Percentiles rank a stretch among this genome's conserved stretches.
Evolutionary conservation across 179 eudicot species (phyloP).

Genomic region (Sideroxylon spinosum): DNA sequence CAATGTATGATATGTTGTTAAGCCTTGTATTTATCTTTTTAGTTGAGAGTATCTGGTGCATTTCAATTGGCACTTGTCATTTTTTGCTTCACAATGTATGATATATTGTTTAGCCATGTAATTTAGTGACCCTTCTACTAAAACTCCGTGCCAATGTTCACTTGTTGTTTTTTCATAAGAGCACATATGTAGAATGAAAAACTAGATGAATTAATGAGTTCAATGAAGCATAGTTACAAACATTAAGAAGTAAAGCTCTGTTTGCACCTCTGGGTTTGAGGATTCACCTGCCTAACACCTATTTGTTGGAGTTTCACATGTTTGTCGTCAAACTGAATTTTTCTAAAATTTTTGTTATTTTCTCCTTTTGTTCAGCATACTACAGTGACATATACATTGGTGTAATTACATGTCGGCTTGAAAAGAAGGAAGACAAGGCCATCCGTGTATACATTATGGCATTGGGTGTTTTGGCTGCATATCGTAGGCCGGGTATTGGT

Average conservation of each 20-base stretch:
- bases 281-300: background rate
- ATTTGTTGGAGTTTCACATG: background rate
- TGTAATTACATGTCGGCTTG: slow-evolving; percentile 84
- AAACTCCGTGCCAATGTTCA: background rate
- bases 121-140: background rate
- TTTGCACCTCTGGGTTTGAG: background rate
- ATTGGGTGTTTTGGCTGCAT: slow-evolving; percentile 93
- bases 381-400: slow-evolving; percentile 94
- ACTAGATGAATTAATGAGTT: background rate
- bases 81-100: background rate
- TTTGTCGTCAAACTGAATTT: background rate
- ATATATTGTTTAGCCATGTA: background rate
- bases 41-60: background rate
- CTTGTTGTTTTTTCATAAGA: background rate
- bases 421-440: slow-evolving; percentile 76
- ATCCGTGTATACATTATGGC: slow-evolving; percentile 93
- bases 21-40: background rate
- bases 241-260: background rate
- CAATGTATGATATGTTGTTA: no score
- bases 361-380: slow-evolving; percentile 52
- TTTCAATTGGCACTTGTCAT: no score
- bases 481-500: slow-evolving; percentile 93
- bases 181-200: background rate
- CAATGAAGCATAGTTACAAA: background rate
- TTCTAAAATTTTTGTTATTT: slow-evolving; percentile 2